Percentiles rank a stretch among this genome's conserved stretches.
Conservation (phyloP, 2,329 filamentous ascomycete genomes). For the Macrophomina tecta region DNA sequence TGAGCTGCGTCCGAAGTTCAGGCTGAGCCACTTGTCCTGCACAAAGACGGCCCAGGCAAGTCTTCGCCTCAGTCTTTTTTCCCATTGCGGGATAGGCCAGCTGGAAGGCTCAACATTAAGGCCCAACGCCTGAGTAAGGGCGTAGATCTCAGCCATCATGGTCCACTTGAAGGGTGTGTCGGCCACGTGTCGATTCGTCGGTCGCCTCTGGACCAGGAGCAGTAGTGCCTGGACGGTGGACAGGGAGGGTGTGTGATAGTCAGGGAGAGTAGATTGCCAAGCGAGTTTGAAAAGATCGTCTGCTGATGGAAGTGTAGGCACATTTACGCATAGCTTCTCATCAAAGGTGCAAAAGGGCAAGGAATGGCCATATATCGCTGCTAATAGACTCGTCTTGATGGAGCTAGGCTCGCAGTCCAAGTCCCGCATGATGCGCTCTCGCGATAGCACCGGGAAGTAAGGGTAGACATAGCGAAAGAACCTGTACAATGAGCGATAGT, state of each 20-base stretch:
- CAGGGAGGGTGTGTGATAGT: conserved; percentile 40
- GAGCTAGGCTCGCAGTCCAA: conserved; percentile 40
- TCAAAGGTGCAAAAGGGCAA: conserved; percentile 54
- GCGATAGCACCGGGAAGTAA: conserved; percentile 52
- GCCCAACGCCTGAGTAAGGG: conserved; percentile 46
- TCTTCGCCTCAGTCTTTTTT: conserved; percentile 66
- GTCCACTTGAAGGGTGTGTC: conserved; percentile 44
- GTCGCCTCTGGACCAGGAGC: conserved; percentile 40
- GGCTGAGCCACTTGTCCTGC: conserved; percentile 68
- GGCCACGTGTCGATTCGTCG: conserved; percentile 40
- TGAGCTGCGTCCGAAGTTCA: conserved; percentile 63
- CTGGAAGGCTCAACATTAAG: conserved; percentile 62
- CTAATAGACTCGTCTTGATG: conserved; percentile 47
- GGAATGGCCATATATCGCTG: conserved; percentile 52
- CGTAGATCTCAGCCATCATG: conserved; percentile 45
- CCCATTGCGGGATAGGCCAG: conserved; percentile 69
- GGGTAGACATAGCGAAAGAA: conserved; percentile 53
- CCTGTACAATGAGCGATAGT: conserved; percentile 22
- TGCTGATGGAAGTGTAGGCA: conserved; percentile 41
- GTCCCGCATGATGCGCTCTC: conserved; percentile 40
- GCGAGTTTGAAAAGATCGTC: conserved; percentile 41
- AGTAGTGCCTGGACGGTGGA: conserved; percentile 40
- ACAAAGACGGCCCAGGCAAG: conserved; percentile 70
- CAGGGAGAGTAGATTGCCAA: conserved; percentile 39
- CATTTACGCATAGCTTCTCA: conserved; percentile 45